Conservation (phyloP, 352 stramenopile genomes). For the Thalassiosira exigua region DNA sequence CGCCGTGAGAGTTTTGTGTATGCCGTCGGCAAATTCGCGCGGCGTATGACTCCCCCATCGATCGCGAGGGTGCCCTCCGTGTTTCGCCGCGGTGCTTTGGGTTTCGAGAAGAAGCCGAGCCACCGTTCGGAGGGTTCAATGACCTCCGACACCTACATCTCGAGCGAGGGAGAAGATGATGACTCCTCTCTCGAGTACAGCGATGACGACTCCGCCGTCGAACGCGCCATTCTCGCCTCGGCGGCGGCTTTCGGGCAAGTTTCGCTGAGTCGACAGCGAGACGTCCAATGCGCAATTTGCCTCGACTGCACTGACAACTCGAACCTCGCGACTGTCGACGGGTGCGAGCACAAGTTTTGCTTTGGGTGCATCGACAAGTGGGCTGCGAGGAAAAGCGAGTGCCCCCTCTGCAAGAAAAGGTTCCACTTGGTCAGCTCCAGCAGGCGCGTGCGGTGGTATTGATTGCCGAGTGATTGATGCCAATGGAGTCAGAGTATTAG, state of each 20-base stretch:
- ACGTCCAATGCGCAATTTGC: conserved; percentile 16
- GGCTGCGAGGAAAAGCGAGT: conserved; percentile 66
- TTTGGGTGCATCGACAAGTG: conserved; percentile 78
- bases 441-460: conserved; percentile 28
- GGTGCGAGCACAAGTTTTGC: conserved; percentile 72
- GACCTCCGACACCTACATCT: neutral
- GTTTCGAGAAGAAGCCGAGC: neutral
- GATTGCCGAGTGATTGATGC: too few relatives aligned
- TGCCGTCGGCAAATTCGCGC: neutral
- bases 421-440: conserved; percentile 29
- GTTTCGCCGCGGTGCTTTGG: neutral
- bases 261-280: neutral
- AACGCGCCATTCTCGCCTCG: neutral
- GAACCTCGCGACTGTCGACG: conserved; percentile 47
- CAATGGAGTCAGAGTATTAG: too few relatives aligned
- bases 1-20: neutral
- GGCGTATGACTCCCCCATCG: neutral
- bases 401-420: conserved; percentile 69
- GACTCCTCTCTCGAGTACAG: neutral
- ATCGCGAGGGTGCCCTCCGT: neutral
- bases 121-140: neutral
- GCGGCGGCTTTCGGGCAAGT: neutral
- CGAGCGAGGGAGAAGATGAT: neutral
- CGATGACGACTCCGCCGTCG: neutral
- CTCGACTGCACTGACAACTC: conserved; percentile 4